Evolutionary conservation across 108 stramenopile species (phyloP).

Genomic region (Conticribra guillardii): DNA sequence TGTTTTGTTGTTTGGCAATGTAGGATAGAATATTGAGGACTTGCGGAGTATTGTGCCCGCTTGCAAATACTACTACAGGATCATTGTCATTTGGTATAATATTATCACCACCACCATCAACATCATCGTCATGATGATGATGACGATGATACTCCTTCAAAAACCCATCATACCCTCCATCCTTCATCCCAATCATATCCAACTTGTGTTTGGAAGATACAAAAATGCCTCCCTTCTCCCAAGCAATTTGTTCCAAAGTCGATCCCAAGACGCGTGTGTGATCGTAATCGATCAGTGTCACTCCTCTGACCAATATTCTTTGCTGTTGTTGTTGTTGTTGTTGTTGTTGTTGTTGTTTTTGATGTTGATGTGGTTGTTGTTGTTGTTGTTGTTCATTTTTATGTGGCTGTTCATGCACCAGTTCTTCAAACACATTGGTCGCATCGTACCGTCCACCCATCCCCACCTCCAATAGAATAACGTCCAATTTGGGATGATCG

Average conservation of each 20-base stretch:
- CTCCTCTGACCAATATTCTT: slow-evolving; percentile 47
- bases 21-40: slow-evolving; percentile 11
- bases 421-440: slow-evolving; percentile 83
- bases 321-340: slow-evolving; percentile 2
- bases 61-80: slow-evolving; percentile 17
- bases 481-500: slow-evolving; percentile 60
- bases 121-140: slow-evolving; percentile 39
- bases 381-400: background rate
- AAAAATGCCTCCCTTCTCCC: slow-evolving; percentile 96
- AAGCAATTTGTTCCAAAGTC: slow-evolving; percentile 88
- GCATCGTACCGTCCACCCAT: slow-evolving; percentile 96
- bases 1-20: slow-evolving; percentile 22
- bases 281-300: slow-evolving; percentile 84
- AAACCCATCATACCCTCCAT: slow-evolving; percentile 44
- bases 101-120: slow-evolving; percentile 11
- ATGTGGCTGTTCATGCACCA: slow-evolving; percentile 9
- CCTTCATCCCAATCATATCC: slow-evolving; percentile 17
- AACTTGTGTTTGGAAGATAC: slow-evolving; percentile 57
- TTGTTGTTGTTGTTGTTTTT: slow-evolving; percentile 19
- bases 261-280: slow-evolving; percentile 89
- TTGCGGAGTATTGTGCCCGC: slow-evolving; percentile 19
- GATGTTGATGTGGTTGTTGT: background rate
- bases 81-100: slow-evolving; percentile 17
- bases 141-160: background rate
- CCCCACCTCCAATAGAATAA: slow-evolving; percentile 90